Evolutionary conservation across 768 basidiomycete species (phyloP).

Genomic region (Hysterangium stoloniferum): DNA sequence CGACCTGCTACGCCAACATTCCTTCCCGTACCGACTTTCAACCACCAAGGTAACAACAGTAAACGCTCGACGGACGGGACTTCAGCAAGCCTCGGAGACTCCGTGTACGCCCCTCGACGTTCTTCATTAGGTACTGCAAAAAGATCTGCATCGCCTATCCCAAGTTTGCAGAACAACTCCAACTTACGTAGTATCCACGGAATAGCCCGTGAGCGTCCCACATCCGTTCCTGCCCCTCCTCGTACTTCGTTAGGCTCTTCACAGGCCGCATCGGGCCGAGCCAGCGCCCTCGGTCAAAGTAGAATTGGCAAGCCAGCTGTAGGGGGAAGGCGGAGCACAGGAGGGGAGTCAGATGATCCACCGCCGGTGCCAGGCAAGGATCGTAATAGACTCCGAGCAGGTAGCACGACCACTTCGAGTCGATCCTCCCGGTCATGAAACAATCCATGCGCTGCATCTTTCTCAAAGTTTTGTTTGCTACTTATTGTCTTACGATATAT

Average conservation of each 20-base stretch:
- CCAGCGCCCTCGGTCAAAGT: slow-evolving; percentile 2
- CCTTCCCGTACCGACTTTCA: slow-evolving; percentile 57
- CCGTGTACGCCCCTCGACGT: slow-evolving; percentile 4
- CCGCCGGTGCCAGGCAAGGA: not conserved
- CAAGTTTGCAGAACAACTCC: not conserved
- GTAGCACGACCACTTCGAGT: not conserved
- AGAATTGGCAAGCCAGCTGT: slow-evolving; percentile 6
- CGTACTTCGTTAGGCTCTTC: slow-evolving; percentile 3
- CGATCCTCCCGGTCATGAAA: no score
- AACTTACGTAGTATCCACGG: not conserved
- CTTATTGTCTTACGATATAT: no score
- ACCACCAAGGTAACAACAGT: slow-evolving; percentile 15
- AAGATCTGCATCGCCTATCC: slow-evolving; percentile 1
- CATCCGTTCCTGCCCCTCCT: slow-evolving; percentile 3
- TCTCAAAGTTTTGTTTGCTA: no score
- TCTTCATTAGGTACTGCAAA: not conserved
- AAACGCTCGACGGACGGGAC: not conserved
- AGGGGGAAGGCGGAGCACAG: not conserved
- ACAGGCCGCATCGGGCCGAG: not conserved
- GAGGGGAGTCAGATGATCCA: not conserved
- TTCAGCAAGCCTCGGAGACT: not conserved
- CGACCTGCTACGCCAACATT: slow-evolving; percentile 73
- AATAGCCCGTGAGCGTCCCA: slow-evolving; percentile 1
- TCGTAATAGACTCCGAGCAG: not conserved
- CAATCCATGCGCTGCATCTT: no score